Evolutionary conservation across 768 basidiomycete species (phyloP), one percentile per base, ranked within the genome.

Genomic region (Gymnopilus dilepis): DNA sequence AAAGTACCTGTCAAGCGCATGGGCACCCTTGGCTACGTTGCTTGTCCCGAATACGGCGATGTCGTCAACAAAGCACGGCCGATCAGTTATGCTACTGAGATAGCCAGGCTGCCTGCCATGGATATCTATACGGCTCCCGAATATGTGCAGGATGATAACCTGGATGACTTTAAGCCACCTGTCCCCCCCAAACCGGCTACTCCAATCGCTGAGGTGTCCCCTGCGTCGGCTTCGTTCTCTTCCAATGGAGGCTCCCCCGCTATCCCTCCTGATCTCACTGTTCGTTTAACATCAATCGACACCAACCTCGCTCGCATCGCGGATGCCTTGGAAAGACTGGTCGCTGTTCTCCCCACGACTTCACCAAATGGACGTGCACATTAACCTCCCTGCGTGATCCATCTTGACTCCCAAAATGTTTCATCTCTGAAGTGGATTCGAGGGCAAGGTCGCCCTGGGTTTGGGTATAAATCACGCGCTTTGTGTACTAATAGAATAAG

Each of bases 31-130:
- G 76, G 75, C 17, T 78, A 80, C 58, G 75, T 74, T 9, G 64
- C 67, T n/a, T 77, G 76, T 63, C 78, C 77, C 4, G 52, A 52
- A 1, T 78, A 78, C 56, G 78, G 77, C 30, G 73, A 74, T 8
- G 59, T 65, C 19, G 37, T 72, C 17, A 60, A 73, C 3, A 71
- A 74, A 62, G 53, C 67, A 2, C 68, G 76, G 19, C 71, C 74
- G 3, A 70, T 78, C 59, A 70, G 70, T 26, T 74, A 76, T 67
- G 77, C 78, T 4, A 70, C 67, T 6, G 78, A 80, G 64, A 63
- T 50, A 19, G 73, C 70, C 6, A 70, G 66, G 58, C 60, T 77
- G 19, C 72, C 73, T 6, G 62, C 66, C 9, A 53, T 78, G 30
- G 68, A 74, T 28, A 69, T 69, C 0, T 69, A 64, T 33, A 40